A percentile compares a stretch with the other conserved stretches of the same genome.
phyloP scores from a whole-genome alignment of 768 basidiomycete genomes.

The Leccinum boreale region DNA sequence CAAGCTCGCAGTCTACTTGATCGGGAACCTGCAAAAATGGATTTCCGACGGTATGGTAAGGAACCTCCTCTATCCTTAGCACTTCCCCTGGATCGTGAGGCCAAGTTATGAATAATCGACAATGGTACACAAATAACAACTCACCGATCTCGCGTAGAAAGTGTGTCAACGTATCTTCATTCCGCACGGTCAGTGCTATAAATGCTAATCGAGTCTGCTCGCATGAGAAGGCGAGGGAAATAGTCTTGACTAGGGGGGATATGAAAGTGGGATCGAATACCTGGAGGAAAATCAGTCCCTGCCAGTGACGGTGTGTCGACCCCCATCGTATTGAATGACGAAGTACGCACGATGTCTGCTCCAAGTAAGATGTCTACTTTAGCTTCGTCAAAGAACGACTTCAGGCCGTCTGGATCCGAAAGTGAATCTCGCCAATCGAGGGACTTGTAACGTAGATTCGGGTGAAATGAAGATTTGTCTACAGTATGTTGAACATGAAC shows the following conservation, averaged over 20 bases:
- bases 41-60: slow-evolving; percentile 4
- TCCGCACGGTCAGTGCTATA: slow-evolving; percentile 50
- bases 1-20: slow-evolving; percentile 30
- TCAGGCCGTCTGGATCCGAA: slow-evolving; percentile 24
- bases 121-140: background rate
- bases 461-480: slow-evolving; percentile 58
- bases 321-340: background rate
- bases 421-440: slow-evolving; percentile 69
- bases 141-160: slow-evolving; percentile 42
- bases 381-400: slow-evolving; percentile 36
- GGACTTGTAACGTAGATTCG: slow-evolving; percentile 39
- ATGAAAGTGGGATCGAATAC: slow-evolving; percentile 67
- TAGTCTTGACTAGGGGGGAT: slow-evolving; percentile 49
- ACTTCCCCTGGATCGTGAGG: slow-evolving; percentile 14
- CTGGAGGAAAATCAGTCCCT: slow-evolving; percentile 34
- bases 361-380: slow-evolving; percentile 62
- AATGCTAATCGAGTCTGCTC: slow-evolving; percentile 18
- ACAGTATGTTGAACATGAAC: background rate
- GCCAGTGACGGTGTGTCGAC: background rate
- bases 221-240: slow-evolving; percentile 34
- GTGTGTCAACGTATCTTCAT: slow-evolving; percentile 45
- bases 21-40: slow-evolving; percentile 30
- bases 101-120: background rate
- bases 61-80: slow-evolving; percentile 28
- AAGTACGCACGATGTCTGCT: slow-evolving; percentile 56